Evolutionary conservation across 2,329 filamentous ascomycete genomes (phyloP).

Genomic region (Beauveria varroae): DNA sequence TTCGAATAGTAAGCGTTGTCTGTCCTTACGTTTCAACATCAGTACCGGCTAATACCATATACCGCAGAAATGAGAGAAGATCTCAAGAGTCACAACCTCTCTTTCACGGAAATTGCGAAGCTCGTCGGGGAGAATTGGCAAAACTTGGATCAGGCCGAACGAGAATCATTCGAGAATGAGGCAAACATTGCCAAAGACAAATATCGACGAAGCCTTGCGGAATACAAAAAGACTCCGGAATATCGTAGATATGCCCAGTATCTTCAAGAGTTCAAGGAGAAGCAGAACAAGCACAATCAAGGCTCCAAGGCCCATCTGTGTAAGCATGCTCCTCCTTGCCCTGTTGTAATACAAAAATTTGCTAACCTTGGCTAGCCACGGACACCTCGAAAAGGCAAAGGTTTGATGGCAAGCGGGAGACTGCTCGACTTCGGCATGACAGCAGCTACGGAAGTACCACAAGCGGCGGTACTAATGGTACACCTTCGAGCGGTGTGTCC

Average conservation of each 20-base stretch:
- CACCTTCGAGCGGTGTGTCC: conserved; percentile 28
- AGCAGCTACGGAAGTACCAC: conserved; percentile 34
- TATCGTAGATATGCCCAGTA: conserved; percentile 65
- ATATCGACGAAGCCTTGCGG: conserved; percentile 62
- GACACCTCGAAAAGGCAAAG: conserved; percentile 38
- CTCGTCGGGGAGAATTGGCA: conserved; percentile 79
- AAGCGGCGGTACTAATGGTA: conserved; percentile 30
- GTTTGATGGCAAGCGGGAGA: conserved; percentile 32
- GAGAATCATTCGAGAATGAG: conserved; percentile 65
- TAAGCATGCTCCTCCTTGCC: not conserved
- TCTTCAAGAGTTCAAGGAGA: conserved; percentile 69
- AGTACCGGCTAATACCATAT: not conserved
- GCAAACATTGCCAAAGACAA: conserved; percentile 68
- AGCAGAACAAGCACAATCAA: conserved; percentile 53
- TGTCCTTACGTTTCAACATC: not conserved
- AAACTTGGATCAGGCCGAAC: conserved; percentile 55
- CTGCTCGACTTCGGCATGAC: conserved; percentile 26
- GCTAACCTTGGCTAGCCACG: conserved; percentile 28
- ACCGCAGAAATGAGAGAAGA: conserved; percentile 64
- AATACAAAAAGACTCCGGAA: conserved; percentile 70
- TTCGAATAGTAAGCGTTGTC: conserved; percentile 60
- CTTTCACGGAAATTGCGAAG: conserved; percentile 79
- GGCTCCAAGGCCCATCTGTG: conserved; percentile 28
- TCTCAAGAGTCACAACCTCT: conserved; percentile 66
- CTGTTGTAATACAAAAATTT: not conserved